A percentile compares a stretch with the other conserved stretches of the same genome.
phyloP scores from a whole-genome alignment of 2,329 filamentous ascomycete genomes.

The Cladosporium colombiae region DNA sequence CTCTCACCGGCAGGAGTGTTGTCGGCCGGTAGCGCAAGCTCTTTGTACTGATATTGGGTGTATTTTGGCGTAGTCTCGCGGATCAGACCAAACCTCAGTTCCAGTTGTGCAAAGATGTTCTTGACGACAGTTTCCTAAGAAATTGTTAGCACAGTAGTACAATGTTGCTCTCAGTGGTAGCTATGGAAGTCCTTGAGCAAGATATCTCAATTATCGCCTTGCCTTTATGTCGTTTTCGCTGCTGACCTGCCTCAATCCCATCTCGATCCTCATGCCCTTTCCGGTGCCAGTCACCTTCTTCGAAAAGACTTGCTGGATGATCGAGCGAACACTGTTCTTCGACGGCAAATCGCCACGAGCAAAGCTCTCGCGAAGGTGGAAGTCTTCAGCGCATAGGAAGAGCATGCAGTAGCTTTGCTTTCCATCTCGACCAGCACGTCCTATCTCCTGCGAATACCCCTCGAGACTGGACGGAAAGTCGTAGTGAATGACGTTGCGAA shows the following conservation, averaged over 20 bases:
- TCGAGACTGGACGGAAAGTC: constrained; percentile 55
- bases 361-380: constrained; percentile 61
- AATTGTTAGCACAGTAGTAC: background rate
- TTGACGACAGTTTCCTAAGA: constrained; percentile 44
- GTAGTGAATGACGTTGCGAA: constrained; percentile 58
- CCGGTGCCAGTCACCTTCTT: constrained; percentile 17
- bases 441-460: constrained; percentile 60
- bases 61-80: constrained; percentile 61
- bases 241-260: constrained; percentile 49
- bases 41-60: constrained; percentile 55
- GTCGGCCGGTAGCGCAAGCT: constrained; percentile 40
- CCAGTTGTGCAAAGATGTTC: constrained; percentile 61
- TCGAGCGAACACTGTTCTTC: constrained; percentile 46
- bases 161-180: background rate
- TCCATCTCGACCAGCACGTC: constrained; percentile 58
- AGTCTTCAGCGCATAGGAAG: constrained; percentile 59
- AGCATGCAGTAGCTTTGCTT: constrained; percentile 58
- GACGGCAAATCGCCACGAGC: constrained; percentile 62
- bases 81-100: constrained; percentile 59
- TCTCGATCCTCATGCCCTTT: constrained; percentile 41
- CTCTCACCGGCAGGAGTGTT: constrained; percentile 46
- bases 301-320: constrained; percentile 57
- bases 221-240: constrained; percentile 57
- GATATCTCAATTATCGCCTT: constrained; percentile 5
- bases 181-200: background rate